Evolutionary conservation across 768 basidiomycete genomes (phyloP), one percentile per base, ranked within the genome.

Genomic region (Cystobasidium ongulense): DNA sequence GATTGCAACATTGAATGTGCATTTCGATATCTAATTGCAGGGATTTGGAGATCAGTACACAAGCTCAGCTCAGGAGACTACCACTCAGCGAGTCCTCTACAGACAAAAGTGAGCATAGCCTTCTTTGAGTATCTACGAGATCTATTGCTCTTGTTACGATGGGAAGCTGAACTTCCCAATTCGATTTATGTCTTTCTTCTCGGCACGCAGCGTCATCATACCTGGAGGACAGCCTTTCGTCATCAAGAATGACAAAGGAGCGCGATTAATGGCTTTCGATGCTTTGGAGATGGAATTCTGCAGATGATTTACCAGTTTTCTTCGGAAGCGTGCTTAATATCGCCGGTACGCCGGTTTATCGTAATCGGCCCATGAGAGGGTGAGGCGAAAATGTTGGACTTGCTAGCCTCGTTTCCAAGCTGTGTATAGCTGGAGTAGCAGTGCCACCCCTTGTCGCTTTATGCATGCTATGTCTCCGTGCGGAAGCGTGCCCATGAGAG

Each of bases 201-300:
- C 23, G 8, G 13, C 43, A 13, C 43, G 21, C 57, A 59, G 57
- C 57, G 57, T 59, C 25, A 17, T 35, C 17, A 59, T 59, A 29
- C 57, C 57, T 29, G 57, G 57, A 5, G 57, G 57, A 5, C 33
- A 27, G 17, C 5, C 25, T 23, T 29, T 59, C 33, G 8, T 59
- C 27, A 35, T 59, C 25, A 59, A 59, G 57, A 59, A 59, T 31
- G 57, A 59, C 57, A 59, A 59, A 59, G 57, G 57, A 7, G 57
- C 25, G 29, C 11, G 11, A 4, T 59, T 59, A 5, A 59, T 29
- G 57, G 25, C 57, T 5, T 59, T 59, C 57, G 57, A 59, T 35
- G 57, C 57, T 31, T 59, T 59, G 5, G 57, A 59, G 33, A 35
- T 59, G 25, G 57, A 27, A 15, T 29, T 7, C 33, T 59, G 57